phyloP scores from a whole-genome alignment of 1,284 basidiomycete species.

The Entoloma clypeatum region DNA sequence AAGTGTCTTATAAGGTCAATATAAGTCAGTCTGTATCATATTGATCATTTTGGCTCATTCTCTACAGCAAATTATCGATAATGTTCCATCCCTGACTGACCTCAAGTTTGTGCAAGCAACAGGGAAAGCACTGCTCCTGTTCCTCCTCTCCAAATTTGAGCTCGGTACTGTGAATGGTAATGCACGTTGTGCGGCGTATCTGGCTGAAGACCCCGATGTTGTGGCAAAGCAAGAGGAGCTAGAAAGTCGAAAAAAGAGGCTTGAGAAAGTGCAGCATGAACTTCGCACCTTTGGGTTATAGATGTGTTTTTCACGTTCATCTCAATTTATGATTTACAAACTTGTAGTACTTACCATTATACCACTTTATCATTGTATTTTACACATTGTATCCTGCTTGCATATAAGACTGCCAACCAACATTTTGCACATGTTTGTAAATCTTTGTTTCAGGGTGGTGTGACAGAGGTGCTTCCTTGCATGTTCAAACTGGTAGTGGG shows the following conservation, averaged over 20 bases:
- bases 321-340: too few species aligned
- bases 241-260: neutral
- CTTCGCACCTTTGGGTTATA: conserved; percentile 2
- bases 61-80: conserved; percentile 42
- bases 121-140: conserved; percentile 27
- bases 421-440: too few species aligned
- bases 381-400: too few species aligned
- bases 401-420: too few species aligned
- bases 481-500: too few species aligned
- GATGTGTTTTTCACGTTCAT: too few species aligned
- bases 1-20: conserved; percentile 39
- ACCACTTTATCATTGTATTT: too few species aligned
- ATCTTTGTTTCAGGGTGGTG: too few species aligned
- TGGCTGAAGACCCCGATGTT: conserved; percentile 38
- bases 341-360: too few species aligned
- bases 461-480: too few species aligned
- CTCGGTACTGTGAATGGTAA: conserved; percentile 29
- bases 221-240: conserved; percentile 29
- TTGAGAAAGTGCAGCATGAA: conserved; percentile 1
- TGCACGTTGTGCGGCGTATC: conserved; percentile 28
- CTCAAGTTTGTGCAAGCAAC: conserved; percentile 36
- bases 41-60: neutral
- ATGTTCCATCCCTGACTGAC: conserved; percentile 41
- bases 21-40: neutral
- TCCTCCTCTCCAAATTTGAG: conserved; percentile 34